Conservation (phyloP, 441 rosid species). For the Sinapis alba region DNA sequence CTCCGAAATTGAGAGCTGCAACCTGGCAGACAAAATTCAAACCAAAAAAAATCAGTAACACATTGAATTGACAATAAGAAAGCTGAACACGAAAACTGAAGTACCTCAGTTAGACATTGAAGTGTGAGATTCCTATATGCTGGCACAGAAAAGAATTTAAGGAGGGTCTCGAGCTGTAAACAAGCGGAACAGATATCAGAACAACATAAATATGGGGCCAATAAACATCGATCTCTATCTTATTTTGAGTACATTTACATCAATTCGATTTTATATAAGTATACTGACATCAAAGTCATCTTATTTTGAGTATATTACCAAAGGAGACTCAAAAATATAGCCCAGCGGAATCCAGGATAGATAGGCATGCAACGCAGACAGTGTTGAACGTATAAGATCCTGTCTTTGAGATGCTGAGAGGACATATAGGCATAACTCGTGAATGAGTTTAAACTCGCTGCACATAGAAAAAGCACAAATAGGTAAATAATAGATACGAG, state of each 20-base stretch:
- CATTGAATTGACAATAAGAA: neutral
- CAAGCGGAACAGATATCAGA: constrained; percentile 19
- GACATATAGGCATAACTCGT: constrained; percentile 96
- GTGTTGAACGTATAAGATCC: constrained; percentile 93
- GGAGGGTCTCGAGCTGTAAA: constrained; percentile 88
- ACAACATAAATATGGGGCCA: neutral
- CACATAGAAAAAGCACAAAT: constrained; percentile 35
- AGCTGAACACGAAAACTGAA: neutral
- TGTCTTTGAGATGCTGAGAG: constrained; percentile 96
- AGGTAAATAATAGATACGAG: constrained; percentile 1
- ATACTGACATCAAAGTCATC: neutral
- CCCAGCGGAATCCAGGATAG: constrained; percentile 99
- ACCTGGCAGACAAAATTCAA: constrained; percentile 54
- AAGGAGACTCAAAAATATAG: constrained; percentile 97
- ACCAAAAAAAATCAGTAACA: neutral
- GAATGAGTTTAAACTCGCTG: constrained; percentile 99
- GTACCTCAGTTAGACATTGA: constrained; percentile 99
- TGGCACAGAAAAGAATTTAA: constrained; percentile 80
- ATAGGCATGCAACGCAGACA: constrained; percentile 97
- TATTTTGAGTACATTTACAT: neutral
- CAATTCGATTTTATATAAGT: neutral
- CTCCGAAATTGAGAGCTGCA: constrained; percentile 93
- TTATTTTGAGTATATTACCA: constrained; percentile 54
- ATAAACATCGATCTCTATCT: neutral
- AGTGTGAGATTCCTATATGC: constrained; percentile 92